Evolutionary conservation across 768 basidiomycete genomes (phyloP).

Genomic region (Termitomyces sp.): DNA sequence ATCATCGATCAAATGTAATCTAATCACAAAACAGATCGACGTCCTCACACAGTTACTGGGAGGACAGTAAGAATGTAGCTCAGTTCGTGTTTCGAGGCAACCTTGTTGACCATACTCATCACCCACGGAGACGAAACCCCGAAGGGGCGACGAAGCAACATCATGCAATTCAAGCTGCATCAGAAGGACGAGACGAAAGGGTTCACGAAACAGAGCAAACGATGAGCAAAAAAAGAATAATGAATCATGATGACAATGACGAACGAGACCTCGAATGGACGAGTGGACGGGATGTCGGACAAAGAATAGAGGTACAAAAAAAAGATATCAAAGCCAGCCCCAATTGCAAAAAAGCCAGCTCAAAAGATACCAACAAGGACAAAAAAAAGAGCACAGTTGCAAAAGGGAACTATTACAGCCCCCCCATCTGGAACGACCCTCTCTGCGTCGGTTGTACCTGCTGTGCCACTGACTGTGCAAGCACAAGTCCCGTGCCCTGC

Average conservation of each 20-base stretch:
- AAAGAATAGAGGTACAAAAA: conserved; percentile 19
- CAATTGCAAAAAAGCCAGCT: conserved; percentile 12
- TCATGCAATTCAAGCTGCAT: background rate
- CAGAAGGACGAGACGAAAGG: background rate
- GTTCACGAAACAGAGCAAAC: background rate
- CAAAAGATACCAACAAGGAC: conserved; percentile 15
- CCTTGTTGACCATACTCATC: too few species aligned
- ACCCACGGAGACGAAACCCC: background rate
- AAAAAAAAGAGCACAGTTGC: conserved; percentile 10
- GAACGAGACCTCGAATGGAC: background rate
- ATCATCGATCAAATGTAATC: too few species aligned
- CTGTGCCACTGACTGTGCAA: conserved; percentile 31
- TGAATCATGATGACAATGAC: background rate
- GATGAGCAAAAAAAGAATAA: background rate
- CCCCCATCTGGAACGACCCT: conserved; percentile 48
- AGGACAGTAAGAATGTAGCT: too few species aligned
- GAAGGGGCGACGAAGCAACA: background rate
- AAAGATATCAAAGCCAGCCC: conserved; percentile 13
- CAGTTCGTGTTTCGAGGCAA: too few species aligned
- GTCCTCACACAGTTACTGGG: too few species aligned
- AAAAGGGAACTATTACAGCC: conserved; percentile 48
- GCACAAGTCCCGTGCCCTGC: conserved; percentile 46
- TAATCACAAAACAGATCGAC: too few species aligned
- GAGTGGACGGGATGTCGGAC: background rate
- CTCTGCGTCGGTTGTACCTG: conserved; percentile 39